Evolutionary conservation across 306 rosid species (phyloP).

Genomic region (Vigna angularis): DNA sequence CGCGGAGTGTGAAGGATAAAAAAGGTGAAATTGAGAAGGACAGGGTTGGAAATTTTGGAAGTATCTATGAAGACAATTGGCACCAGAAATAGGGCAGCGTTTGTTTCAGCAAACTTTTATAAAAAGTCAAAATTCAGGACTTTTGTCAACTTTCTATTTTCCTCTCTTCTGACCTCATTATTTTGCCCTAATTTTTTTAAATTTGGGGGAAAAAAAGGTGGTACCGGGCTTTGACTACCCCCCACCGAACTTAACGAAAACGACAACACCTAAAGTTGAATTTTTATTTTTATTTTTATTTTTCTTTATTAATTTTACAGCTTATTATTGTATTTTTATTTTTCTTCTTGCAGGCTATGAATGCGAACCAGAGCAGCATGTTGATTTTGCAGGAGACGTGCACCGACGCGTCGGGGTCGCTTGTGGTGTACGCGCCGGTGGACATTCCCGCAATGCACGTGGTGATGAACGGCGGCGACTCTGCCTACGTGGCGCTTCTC

Average conservation of each 20-base stretch:
- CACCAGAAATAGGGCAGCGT: conserved; percentile 46
- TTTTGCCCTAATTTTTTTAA: background rate
- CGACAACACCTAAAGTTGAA: conserved; percentile 38
- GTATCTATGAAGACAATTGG: conserved; percentile 56
- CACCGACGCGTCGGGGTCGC: conserved; percentile 86
- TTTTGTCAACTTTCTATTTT: conserved; percentile 58
- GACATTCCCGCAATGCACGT: conserved; percentile 96
- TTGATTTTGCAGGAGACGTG: conserved; percentile 87
- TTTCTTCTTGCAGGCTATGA: conserved; percentile 61
- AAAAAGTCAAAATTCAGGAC: conserved; percentile 71
- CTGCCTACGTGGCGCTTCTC: conserved; percentile 88
- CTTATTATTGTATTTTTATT: background rate
- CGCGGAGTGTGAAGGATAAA: conserved; percentile 29
- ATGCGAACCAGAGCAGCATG: conserved; percentile 93
- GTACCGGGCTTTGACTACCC: conserved; percentile 53
- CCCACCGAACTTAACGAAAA: background rate
- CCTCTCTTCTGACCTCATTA: conserved; percentile 43
- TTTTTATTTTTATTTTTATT: background rate
- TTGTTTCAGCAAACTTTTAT: conserved; percentile 52
- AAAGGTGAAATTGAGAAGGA: conserved; percentile 49
- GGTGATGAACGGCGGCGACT: conserved; percentile 94
- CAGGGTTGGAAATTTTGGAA: conserved; percentile 68
- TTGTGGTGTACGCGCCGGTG: conserved; percentile 97
- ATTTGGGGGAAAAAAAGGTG: background rate
- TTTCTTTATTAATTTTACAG: too few species aligned